Percentiles rank a stretch among this genome's conserved stretches.
phyloP scores from a whole-genome alignment of 1,284 basidiomycete genomes.

The Naganishia liquefaciens region DNA sequence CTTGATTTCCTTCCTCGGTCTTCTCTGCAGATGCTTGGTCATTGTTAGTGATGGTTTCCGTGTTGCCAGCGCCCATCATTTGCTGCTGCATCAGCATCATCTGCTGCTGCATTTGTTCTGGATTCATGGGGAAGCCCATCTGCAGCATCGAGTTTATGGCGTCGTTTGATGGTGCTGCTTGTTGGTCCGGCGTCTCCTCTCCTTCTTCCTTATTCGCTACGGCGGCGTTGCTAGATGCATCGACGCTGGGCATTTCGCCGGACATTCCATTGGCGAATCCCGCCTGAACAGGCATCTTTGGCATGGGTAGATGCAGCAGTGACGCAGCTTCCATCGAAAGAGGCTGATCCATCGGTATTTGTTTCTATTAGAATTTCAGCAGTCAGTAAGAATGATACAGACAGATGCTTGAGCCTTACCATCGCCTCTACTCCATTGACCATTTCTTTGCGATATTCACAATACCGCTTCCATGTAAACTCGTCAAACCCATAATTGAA shows the following conservation, averaged over 20 bases:
- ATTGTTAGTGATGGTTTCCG: slow-evolving; percentile 2
- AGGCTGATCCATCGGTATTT: slow-evolving; percentile 40
- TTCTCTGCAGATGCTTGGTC: neutral
- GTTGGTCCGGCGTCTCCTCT: slow-evolving; percentile 1
- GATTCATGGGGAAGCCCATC: slow-evolving; percentile 27
- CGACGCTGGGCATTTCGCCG: neutral
- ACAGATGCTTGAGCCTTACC: slow-evolving; percentile 40
- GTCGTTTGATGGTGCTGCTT: slow-evolving; percentile 2
- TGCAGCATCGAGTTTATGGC: slow-evolving; percentile 26
- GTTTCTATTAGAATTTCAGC: slow-evolving; percentile 38
- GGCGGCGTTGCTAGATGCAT: neutral
- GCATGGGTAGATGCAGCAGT: slow-evolving; percentile 40
- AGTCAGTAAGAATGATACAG: neutral
- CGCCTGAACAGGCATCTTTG: slow-evolving; percentile 28
- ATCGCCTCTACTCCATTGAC: slow-evolving; percentile 60
- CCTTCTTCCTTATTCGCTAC: slow-evolving; percentile 14
- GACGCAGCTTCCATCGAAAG: slow-evolving; percentile 45
- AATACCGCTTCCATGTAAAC: slow-evolving; percentile 88
- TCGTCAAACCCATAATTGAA: slow-evolving; percentile 99
- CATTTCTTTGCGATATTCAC: slow-evolving; percentile 77
- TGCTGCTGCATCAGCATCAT: slow-evolving; percentile 28
- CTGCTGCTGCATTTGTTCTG: slow-evolving; percentile 29
- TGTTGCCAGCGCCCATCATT: slow-evolving; percentile 5
- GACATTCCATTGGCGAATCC: neutral
- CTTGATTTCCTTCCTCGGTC: neutral